phyloP scores from a whole-genome alignment of 345 rosid genomes.

The Erodium maritimum region DNA sequence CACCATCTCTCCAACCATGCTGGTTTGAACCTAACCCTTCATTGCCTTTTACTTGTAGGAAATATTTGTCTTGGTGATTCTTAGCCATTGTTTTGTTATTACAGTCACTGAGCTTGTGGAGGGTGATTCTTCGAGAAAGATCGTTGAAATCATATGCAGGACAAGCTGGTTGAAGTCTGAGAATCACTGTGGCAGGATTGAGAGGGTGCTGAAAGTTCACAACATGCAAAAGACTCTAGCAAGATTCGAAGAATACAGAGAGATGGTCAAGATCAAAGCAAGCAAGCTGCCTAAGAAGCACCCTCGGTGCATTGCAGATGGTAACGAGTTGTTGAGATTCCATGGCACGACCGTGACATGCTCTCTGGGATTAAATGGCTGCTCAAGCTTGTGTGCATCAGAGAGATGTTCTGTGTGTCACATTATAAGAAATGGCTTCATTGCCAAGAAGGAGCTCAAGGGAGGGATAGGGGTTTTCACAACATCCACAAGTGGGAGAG shows the following conservation, averaged over 20 bases:
- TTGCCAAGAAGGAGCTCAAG: constrained; percentile 62
- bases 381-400: constrained; percentile 61
- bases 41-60: background rate
- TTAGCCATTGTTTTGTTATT: constrained; percentile 3
- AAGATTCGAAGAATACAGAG: constrained; percentile 1
- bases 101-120: constrained; percentile 91
- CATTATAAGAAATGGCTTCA: constrained; percentile 68
- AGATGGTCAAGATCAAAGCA: constrained; percentile 1
- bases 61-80: background rate
- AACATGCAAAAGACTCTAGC: constrained; percentile 1
- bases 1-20: constrained; percentile 99
- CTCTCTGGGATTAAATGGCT: constrained; percentile 73
- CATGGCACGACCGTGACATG: constrained; percentile 80
- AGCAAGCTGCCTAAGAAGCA: constrained; percentile 1
- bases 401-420: constrained; percentile 76
- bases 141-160: constrained; percentile 88
- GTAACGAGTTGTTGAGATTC: constrained; percentile 88
- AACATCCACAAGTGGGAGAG: constrained; percentile 90
- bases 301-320: constrained; percentile 77
- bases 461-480: constrained; percentile 84
- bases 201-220: constrained; percentile 19
- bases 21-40: constrained; percentile 29
- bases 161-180: constrained; percentile 89
- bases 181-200: constrained; percentile 78
- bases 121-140: constrained; percentile 94